phyloP scores from a whole-genome alignment of 179 eudicot species.

The Silene coronaria region DNA sequence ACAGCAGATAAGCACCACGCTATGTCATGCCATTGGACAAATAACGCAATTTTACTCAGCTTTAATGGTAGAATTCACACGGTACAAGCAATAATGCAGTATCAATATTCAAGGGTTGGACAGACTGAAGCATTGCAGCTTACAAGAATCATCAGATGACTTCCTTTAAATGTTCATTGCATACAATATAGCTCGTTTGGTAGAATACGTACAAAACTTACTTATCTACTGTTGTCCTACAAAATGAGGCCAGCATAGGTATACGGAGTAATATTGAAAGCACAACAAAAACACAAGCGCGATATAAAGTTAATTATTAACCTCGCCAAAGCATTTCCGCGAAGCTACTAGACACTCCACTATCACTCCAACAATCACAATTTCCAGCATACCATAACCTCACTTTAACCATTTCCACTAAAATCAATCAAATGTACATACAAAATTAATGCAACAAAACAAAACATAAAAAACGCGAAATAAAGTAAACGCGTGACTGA shows the following conservation, averaged over 20 bases:
- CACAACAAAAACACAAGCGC: too few relatives aligned
- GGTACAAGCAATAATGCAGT: too few relatives aligned
- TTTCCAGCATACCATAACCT: background rate
- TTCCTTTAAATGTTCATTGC: background rate
- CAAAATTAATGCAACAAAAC: background rate
- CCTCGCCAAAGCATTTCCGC: background rate
- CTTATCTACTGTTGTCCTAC: too few relatives aligned
- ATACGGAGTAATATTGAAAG: too few relatives aligned
- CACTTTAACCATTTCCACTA: background rate
- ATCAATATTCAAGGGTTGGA: too few relatives aligned
- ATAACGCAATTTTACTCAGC: too few relatives aligned
- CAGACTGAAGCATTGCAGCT: too few relatives aligned
- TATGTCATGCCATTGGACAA: background rate
- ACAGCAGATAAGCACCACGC: background rate
- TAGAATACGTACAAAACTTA: too few relatives aligned
- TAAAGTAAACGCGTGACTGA: slow-evolving; percentile 29
- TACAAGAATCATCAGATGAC: background rate
- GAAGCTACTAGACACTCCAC: background rate
- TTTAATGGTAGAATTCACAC: too few relatives aligned
- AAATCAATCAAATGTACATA: background rate
- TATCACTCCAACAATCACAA: background rate
- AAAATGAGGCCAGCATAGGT: too few relatives aligned
- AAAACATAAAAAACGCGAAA: slow-evolving; percentile 7
- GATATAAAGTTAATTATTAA: background rate
- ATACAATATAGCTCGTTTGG: background rate